Evolutionary conservation across 345 rosid genomes (phyloP).

Genomic region (Gossypium mustelinum): DNA sequence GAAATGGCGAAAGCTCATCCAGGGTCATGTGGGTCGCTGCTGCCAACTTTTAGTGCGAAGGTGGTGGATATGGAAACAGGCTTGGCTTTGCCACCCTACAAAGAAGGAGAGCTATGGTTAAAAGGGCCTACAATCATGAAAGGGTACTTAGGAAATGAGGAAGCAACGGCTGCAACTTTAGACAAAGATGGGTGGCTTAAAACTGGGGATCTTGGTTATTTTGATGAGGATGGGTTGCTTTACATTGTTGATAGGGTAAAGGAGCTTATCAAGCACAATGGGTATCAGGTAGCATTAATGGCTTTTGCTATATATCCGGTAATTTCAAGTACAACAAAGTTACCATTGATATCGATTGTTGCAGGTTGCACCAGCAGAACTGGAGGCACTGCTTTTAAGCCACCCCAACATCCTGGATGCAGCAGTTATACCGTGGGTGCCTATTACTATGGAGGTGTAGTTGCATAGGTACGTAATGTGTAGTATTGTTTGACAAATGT

Average conservation of each 20-base stretch:
- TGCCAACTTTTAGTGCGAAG: slow-evolving; percentile 41
- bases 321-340: background rate
- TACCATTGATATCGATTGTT: background rate
- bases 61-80: slow-evolving; percentile 45
- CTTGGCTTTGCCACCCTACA: slow-evolving; percentile 29
- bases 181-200: slow-evolving; percentile 52
- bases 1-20: slow-evolving; percentile 35
- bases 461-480: too few species aligned
- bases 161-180: slow-evolving; percentile 44
- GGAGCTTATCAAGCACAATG: slow-evolving; percentile 73
- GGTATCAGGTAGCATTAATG: slow-evolving; percentile 40
- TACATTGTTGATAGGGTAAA: slow-evolving; percentile 57
- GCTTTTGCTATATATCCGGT: background rate
- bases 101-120: slow-evolving; percentile 51
- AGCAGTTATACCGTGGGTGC: slow-evolving; percentile 55
- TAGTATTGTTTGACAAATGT: background rate
- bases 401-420: slow-evolving; percentile 52
- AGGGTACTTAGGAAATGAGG: slow-evolving; percentile 45
- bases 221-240: slow-evolving; percentile 49
- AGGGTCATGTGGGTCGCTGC: slow-evolving; percentile 40
- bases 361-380: slow-evolving; percentile 68
- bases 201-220: slow-evolving; percentile 62
- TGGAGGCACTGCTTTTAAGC: slow-evolving; percentile 53
- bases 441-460: background rate
- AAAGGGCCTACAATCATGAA: slow-evolving; percentile 47